These are phyloP conservation scores for Fragilaria radians DNA, from an alignment of 108 stramenopile genomes.

Conservation along the genomic window DNA sequence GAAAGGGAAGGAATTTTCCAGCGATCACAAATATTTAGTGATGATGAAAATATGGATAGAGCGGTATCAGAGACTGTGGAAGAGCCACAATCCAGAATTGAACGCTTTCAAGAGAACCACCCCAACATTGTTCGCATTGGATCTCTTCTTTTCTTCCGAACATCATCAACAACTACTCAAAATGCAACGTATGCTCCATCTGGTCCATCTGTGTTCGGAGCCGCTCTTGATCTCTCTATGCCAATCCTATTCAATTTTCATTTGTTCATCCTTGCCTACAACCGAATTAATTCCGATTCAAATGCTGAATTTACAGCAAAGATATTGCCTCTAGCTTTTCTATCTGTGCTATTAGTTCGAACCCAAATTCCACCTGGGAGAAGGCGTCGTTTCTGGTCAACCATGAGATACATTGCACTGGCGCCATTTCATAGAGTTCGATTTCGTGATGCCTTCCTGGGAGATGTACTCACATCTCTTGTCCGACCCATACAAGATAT, in stretches of 20 bases:
- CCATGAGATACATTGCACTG: slow-evolving; percentile 55
- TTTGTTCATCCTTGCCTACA: slow-evolving; percentile 69
- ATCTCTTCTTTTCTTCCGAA: slow-evolving; percentile 39
- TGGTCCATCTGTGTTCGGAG: slow-evolving; percentile 74
- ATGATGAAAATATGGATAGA: background rate
- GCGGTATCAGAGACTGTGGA: background rate
- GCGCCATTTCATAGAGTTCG: slow-evolving; percentile 53
- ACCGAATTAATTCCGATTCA: slow-evolving; percentile 39
- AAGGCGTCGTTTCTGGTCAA: slow-evolving; percentile 69
- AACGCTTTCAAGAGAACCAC: slow-evolving; percentile 35
- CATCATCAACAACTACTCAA: slow-evolving; percentile 21
- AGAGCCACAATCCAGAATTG: slow-evolving; percentile 8
- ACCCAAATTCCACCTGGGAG: slow-evolving; percentile 56
- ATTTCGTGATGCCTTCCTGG: slow-evolving; percentile 79
- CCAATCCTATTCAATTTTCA: slow-evolving; percentile 88
- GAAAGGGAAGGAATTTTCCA: background rate
- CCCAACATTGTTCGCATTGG: slow-evolving; percentile 31
- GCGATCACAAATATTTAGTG: background rate
- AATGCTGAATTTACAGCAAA: slow-evolving; percentile 51
- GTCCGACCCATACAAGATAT: slow-evolving; percentile 78
- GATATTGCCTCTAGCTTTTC: slow-evolving; percentile 71
- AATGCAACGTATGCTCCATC: slow-evolving; percentile 79
- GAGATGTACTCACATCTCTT: slow-evolving; percentile 69
- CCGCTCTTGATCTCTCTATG: slow-evolving; percentile 74
- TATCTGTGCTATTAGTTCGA: slow-evolving; percentile 63